Evolutionary conservation across 148 eudicot genomes (phyloP).

Genomic region (Amaranthus palmeri): DNA sequence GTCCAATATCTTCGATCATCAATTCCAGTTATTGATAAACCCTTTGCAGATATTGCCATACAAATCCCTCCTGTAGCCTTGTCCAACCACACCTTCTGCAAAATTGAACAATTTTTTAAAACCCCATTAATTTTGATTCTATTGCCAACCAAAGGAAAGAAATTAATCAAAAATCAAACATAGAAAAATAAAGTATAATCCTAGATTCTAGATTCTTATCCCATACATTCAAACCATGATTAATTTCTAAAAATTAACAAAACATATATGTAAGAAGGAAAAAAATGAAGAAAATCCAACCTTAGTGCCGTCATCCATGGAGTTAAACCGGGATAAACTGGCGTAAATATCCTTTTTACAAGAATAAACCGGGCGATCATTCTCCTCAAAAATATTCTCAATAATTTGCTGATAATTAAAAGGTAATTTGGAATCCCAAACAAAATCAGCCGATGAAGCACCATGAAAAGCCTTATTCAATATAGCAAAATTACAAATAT

Average conservation of each 20-base stretch:
- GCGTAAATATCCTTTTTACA: constrained; percentile 73
- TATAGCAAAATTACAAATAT: constrained; percentile 57
- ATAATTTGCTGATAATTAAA: constrained; percentile 42
- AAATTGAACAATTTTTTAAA: not conserved
- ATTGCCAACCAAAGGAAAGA: not conserved
- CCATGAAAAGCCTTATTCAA: constrained; percentile 54
- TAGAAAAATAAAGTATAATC: not conserved
- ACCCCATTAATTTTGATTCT: not conserved
- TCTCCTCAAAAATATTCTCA: constrained; percentile 38
- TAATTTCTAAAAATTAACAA: not conserved
- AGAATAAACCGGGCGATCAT: constrained; percentile 20
- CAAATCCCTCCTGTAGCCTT: constrained; percentile 42
- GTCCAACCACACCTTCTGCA: constrained; percentile 62
- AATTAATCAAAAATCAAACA: not conserved
- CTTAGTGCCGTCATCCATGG: constrained; percentile 66
- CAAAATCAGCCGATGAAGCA: constrained; percentile 79
- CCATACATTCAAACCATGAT: too few species aligned
- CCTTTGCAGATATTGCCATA: constrained; percentile 48
- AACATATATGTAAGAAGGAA: not conserved
- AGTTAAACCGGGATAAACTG: constrained; percentile 42
- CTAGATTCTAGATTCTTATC: too few species aligned
- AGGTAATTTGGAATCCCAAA: constrained; percentile 85
- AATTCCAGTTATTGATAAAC: constrained; percentile 47
- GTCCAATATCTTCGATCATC: constrained; percentile 65
- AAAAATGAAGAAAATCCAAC: constrained; percentile 23